These are phyloP conservation scores for Cucurbita ficifolia DNA, from an alignment of 306 rosid species.

Conservation along the genomic window DNA sequence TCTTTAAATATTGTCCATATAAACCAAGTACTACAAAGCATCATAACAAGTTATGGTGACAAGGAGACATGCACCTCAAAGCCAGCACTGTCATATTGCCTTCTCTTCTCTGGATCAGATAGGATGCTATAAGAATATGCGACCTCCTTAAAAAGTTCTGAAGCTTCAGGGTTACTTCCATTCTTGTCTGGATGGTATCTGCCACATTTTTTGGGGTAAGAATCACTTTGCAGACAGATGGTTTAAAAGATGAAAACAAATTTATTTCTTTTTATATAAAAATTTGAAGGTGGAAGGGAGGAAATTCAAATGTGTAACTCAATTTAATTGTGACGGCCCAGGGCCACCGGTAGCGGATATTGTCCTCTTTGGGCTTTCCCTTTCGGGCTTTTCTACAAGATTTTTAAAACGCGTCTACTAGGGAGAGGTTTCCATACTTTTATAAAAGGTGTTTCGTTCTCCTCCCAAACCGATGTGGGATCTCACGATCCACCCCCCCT, in stretches of 20 bases:
- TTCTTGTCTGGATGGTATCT: conserved; percentile 99
- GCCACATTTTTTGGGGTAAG: conserved; percentile 1
- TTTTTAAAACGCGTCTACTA: too few species aligned
- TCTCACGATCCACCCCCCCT: too few species aligned
- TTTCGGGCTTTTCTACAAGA: too few species aligned
- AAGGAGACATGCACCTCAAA: conserved; percentile 56
- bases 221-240: not conserved
- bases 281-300: not conserved
- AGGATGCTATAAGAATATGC: conserved; percentile 85
- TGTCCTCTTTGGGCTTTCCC: too few species aligned
- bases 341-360: too few species aligned
- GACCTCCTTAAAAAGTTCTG: conserved; percentile 91
- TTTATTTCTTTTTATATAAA: not conserved
- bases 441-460: too few species aligned
- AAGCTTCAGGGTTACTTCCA: conserved; percentile 80
- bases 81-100: conserved; percentile 89
- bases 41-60: not conserved
- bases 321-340: not conserved
- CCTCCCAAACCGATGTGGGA: too few species aligned
- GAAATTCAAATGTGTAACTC: not conserved
- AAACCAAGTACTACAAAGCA: not conserved
- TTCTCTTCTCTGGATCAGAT: conserved; percentile 95
- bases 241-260: not conserved
- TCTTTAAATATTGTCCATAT: not conserved
- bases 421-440: too few species aligned